Base-by-base conservation (phyloP, 208 protist species). In the Acanthamoeba lenticulata region DNA sequence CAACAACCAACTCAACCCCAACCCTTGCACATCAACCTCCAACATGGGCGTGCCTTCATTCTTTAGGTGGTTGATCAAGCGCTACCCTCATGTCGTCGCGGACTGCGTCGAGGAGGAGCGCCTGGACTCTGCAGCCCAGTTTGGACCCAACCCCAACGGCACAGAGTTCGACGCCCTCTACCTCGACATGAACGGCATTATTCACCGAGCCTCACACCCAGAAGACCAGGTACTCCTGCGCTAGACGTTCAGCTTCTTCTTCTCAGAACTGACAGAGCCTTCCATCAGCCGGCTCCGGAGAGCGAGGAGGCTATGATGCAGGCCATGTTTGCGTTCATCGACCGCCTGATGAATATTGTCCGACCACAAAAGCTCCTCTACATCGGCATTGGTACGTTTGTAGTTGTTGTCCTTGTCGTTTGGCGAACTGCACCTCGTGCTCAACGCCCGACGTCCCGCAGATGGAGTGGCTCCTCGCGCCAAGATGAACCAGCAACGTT, bases 401-500 rank as follows among this genome's bases (percentile, higher is more conserved):
- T 17, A 24, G 24, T 1, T 79, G 2, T 69, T 42, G 36, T 0
- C 38, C 2, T 34, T 95, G 2, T 45, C 24, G 38, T 94, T 92
- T 72, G 6, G 34, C 5, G 21, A 42, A 19, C 27, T 83, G 6
- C 72, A 83, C 36, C 36, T 47, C 9, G 42, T 9, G 36, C 17
- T 7, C 7, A 7, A 24, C 9, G 11, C 15, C 47, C 60, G 6
- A 32, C 11, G 19, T 0, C 40, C 97, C 90, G 95, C 99, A 55
- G 99, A 99, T 96, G 99, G 99, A 65, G 99, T 99, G 21, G 99
- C 99, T 15, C 99, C 99, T 57, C 97, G 99, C n/a, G 99, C 99
- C 86, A 99, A 99, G 95, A 99, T 99, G 98, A 99, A 99, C 95
- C 99, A 99, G 96, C 99, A 99, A 97, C 97, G 99, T 91, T 97